Percentiles rank a stretch among this genome's conserved stretches.
These are phyloP conservation scores for Curvularia spicifera DNA, from an alignment of 2,329 filamentous ascomycete genomes.

Conservation along the genomic window DNA sequence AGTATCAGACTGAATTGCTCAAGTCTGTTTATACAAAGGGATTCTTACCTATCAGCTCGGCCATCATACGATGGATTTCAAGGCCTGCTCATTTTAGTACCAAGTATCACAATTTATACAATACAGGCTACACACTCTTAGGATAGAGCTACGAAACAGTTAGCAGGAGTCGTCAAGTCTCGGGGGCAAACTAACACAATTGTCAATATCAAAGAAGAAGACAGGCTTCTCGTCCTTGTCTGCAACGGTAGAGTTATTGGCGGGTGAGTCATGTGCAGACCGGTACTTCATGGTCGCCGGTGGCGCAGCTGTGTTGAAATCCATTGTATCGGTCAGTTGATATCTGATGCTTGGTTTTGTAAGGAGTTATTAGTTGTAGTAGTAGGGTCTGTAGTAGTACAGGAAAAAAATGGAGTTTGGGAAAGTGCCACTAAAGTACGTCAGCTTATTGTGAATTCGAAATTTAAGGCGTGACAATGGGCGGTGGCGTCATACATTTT, in stretches of 20 bases:
- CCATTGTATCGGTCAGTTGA: not conserved
- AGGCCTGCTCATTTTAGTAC: slow-evolving; percentile 60
- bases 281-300: slow-evolving; percentile 14
- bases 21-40: slow-evolving; percentile 16
- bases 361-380: not conserved
- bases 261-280: slow-evolving; percentile 13
- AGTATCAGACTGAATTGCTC: not conserved
- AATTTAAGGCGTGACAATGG: not conserved
- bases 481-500: slow-evolving; percentile 1
- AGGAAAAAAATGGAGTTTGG: not conserved
- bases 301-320: slow-evolving; percentile 16
- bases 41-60: slow-evolving; percentile 70
- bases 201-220: slow-evolving; percentile 93
- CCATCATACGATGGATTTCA: slow-evolving; percentile 89
- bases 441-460: not conserved
- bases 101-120: not conserved
- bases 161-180: slow-evolving; percentile 8
- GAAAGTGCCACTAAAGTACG: not conserved
- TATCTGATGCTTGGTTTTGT: not conserved
- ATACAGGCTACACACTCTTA: slow-evolving; percentile 65
- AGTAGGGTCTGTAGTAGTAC: not conserved
- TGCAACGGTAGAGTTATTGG: slow-evolving; percentile 27
- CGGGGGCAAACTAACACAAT: slow-evolving; percentile 69
- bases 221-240: slow-evolving; percentile 56
- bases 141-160: slow-evolving; percentile 70